Conservation (phyloP, 2,329 filamentous ascomycete species). For the Zymoseptoria passerinii region DNA sequence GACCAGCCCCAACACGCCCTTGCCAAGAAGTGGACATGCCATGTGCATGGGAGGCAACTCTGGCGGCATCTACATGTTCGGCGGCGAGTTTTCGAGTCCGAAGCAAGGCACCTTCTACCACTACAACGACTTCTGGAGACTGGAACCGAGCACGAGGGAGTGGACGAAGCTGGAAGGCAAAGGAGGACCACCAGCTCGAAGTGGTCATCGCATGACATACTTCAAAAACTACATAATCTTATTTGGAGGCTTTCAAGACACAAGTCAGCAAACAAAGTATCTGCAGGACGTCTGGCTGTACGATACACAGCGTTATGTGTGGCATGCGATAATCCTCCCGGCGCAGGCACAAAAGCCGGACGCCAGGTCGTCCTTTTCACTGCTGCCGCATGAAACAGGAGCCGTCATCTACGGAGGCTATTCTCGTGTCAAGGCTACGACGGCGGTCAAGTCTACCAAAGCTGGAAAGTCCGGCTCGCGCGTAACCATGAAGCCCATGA, state of each 20-base stretch:
- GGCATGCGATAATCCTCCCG: slow-evolving; percentile 69
- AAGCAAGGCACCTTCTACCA: slow-evolving; percentile 99
- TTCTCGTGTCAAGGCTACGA: slow-evolving; percentile 69
- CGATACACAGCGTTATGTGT: slow-evolving; percentile 78
- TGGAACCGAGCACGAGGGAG: slow-evolving; percentile 76
- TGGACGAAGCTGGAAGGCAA: slow-evolving; percentile 82
- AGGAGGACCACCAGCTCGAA: slow-evolving; percentile 73
- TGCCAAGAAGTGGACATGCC: slow-evolving; percentile 86
- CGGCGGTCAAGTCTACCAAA: slow-evolving; percentile 52
- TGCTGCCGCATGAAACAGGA: slow-evolving; percentile 82
- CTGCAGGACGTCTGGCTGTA: slow-evolving; percentile 92
- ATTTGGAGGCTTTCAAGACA: slow-evolving; percentile 96
- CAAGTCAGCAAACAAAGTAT: slow-evolving; percentile 89
- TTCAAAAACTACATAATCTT: slow-evolving; percentile 95
- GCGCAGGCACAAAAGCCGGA: slow-evolving; percentile 74
- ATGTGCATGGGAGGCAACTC: slow-evolving; percentile 87
- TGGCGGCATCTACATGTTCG: slow-evolving; percentile 82
- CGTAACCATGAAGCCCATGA: slow-evolving; percentile 72
- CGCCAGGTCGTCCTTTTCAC: slow-evolving; percentile 80
- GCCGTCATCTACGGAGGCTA: slow-evolving; percentile 91
- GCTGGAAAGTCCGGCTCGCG: slow-evolving; percentile 52
- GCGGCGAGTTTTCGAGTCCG: slow-evolving; percentile 90
- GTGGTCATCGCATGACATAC: slow-evolving; percentile 74
- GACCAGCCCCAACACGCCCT: slow-evolving; percentile 81
- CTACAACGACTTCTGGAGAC: slow-evolving; percentile 96